A percentile compares a stretch with the other conserved stretches of the same genome.
Conservation (phyloP, 2,329 filamentous ascomycete species). For the Akanthomyces muscarius region DNA sequence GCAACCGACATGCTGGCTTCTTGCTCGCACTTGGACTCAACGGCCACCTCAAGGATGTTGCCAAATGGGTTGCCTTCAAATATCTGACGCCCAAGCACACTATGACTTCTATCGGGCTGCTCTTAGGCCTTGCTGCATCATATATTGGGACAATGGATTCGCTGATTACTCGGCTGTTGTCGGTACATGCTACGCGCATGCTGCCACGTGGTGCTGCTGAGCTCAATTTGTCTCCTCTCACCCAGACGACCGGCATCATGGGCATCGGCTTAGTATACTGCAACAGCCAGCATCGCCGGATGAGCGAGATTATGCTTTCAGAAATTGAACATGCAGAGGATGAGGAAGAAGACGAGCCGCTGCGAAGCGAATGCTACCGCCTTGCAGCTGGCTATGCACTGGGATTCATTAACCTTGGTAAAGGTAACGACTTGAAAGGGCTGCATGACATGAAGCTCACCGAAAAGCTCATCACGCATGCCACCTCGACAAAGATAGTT, state of each 20-base stretch:
- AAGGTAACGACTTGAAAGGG: constrained; percentile 81
- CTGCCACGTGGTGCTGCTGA: constrained; percentile 88
- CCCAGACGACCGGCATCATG: constrained; percentile 95
- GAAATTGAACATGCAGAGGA: constrained; percentile 85
- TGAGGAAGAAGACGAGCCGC: constrained; percentile 75
- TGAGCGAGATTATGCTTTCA: constrained; percentile 98
- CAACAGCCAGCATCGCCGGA: constrained; percentile 91
- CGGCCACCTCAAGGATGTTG: constrained; percentile 87
- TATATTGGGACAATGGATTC: constrained; percentile 98
- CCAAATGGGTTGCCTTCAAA: constrained; percentile 98
- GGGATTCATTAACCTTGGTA: constrained; percentile 90
- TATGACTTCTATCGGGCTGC: constrained; percentile 96
- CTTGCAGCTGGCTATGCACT: constrained; percentile 90
- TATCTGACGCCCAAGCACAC: constrained; percentile 99
- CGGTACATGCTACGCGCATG: constrained; percentile 94
- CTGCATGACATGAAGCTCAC: constrained; percentile 92
- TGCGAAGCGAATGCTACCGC: constrained; percentile 94
- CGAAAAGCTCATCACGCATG: constrained; percentile 79
- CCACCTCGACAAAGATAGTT: constrained; percentile 85
- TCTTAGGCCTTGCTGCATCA: constrained; percentile 86
- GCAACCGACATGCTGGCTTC: constrained; percentile 94
- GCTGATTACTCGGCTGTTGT: constrained; percentile 85
- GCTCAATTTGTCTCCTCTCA: constrained; percentile 85
- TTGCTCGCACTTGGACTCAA: constrained; percentile 87
- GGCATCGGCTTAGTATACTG: constrained; percentile 93